phyloP scores from a whole-genome alignment of 345 rosid genomes.

The Populus pruinosa region DNA sequence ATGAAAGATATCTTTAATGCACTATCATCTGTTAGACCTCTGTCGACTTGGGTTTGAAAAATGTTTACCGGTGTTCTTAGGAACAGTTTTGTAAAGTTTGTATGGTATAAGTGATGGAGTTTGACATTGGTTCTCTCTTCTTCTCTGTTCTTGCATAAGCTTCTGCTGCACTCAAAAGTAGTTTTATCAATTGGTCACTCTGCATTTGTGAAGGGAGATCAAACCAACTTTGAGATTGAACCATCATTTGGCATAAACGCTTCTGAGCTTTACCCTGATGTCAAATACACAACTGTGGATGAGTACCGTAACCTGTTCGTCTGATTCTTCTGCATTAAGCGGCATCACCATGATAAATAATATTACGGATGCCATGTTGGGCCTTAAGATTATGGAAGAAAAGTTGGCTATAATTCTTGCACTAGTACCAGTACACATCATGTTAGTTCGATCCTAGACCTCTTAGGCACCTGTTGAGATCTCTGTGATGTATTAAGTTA shows the following conservation, averaged over 20 bases:
- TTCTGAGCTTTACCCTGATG: slow-evolving; percentile 74
- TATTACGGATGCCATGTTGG: not conserved
- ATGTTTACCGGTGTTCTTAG: not conserved
- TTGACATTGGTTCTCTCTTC: not conserved
- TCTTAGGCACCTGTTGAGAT: no score
- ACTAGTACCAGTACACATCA: no score
- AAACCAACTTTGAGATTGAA: slow-evolving; percentile 16
- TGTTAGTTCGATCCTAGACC: no score
- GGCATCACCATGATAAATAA: not conserved
- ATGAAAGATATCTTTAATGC: not conserved
- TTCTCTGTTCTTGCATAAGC: not conserved
- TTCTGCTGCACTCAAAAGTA: no score
- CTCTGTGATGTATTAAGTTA: no score
- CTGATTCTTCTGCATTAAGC: slow-evolving; percentile 25
- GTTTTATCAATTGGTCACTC: no score
- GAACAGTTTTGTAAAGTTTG: not conserved
- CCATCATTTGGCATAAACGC: slow-evolving; percentile 71
- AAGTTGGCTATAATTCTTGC: no score
- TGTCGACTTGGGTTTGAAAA: not conserved
- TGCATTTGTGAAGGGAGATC: no score
- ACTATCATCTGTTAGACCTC: not conserved
- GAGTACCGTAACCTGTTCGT: slow-evolving; percentile 53
- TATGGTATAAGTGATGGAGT: not conserved
- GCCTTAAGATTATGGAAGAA: no score
- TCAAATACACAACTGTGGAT: slow-evolving; percentile 65